phyloP scores from a whole-genome alignment of 2,329 filamentous ascomycete genomes.

The Leptographium galeiforme region DNA sequence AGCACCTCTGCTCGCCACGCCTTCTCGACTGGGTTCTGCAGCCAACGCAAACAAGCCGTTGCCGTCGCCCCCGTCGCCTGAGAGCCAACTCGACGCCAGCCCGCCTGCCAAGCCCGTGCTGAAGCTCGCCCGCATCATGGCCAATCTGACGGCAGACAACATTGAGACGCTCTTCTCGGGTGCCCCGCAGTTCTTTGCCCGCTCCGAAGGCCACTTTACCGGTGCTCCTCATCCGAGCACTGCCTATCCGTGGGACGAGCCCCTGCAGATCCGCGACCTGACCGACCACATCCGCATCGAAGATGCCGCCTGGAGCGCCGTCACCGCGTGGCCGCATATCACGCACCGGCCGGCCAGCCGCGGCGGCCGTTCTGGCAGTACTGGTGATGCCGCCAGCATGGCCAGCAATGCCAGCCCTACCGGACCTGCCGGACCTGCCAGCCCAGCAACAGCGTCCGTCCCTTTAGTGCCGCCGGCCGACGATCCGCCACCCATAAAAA shows the following conservation, averaged over 20 bases:
- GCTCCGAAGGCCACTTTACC: conserved; percentile 43
- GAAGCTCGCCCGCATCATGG: conserved; percentile 44
- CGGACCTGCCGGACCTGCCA: too few species aligned
- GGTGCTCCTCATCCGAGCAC: conserved; percentile 49
- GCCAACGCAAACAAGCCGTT: conserved; percentile 43
- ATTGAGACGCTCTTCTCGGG: conserved; percentile 61
- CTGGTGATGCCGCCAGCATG: background rate
- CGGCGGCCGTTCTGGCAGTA: background rate
- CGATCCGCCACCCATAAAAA: conserved; percentile 27
- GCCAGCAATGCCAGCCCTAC: background rate
- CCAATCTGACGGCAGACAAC: conserved; percentile 43
- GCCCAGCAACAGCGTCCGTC: too few species aligned
- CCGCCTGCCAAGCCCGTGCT: conserved; percentile 29
- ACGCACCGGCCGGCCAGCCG: conserved; percentile 24
- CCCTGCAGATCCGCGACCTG: conserved; percentile 46
- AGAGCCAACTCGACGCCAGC: conserved; percentile 26
- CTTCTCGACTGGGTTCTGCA: conserved; percentile 7
- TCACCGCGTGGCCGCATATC: conserved; percentile 51
- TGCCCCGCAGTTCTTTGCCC: conserved; percentile 58
- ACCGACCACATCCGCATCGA: conserved; percentile 52
- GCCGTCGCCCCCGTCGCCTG: conserved; percentile 35
- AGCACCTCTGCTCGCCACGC: conserved; percentile 3
- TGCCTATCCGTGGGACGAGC: conserved; percentile 54
- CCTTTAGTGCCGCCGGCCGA: background rate
- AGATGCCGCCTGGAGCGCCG: conserved; percentile 47